These are phyloP conservation scores for Trichoderma virens DNA, from an alignment of 495 filamentous ascomycete species.

Conservation along the genomic window DNA sequence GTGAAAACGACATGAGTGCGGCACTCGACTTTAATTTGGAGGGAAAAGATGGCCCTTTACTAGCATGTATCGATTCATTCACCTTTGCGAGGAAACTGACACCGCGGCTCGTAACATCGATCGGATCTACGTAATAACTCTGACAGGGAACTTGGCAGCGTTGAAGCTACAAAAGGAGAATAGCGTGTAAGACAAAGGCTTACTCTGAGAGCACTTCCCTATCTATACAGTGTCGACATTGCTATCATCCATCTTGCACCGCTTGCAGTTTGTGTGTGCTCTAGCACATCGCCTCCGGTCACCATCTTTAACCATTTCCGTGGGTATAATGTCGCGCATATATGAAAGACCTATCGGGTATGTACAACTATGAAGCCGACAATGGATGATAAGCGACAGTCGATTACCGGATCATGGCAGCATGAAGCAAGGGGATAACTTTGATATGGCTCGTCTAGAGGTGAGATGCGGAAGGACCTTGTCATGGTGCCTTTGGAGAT, in stretches of 20 bases:
- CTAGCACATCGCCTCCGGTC: conserved; percentile 7
- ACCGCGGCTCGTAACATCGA: no score
- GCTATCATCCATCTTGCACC: conserved; percentile 10
- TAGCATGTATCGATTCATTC: no score
- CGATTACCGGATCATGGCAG: no score
- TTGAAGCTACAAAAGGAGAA: background rate
- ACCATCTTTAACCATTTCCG: conserved; percentile 1
- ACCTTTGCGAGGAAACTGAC: no score
- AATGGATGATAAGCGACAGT: background rate
- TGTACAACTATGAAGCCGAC: background rate
- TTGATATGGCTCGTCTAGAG: no score
- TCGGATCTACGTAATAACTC: no score
- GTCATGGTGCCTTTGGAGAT: no score
- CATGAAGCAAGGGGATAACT: no score
- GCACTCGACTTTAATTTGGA: no score
- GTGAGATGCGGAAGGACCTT: no score
- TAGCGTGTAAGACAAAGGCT: background rate
- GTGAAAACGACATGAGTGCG: no score
- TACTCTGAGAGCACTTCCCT: background rate
- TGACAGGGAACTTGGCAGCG: background rate
- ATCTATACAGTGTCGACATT: conserved; percentile 3
- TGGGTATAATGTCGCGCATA: conserved; percentile 1
- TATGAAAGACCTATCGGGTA: background rate
- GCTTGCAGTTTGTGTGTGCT: conserved; percentile 8
- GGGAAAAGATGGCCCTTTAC: no score